A percentile compares a stretch with the other conserved stretches of the same genome.
Evolutionary conservation across 1,284 basidiomycete species (phyloP).

Genomic region (Cutaneotrichosporon sp.): DNA sequence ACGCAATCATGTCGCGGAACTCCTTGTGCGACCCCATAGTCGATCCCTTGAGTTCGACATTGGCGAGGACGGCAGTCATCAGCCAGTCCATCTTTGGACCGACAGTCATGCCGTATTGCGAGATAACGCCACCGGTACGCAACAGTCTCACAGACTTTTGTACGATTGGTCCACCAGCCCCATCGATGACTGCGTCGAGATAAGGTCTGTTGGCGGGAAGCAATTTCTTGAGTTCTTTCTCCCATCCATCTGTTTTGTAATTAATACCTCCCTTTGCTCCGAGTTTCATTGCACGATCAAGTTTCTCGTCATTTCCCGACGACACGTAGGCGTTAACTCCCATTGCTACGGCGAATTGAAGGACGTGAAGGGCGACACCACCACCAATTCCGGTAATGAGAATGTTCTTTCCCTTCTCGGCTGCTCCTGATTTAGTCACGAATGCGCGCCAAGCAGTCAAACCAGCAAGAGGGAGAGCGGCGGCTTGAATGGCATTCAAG

Average conservation of each 20-base stretch:
- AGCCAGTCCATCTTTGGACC: slow-evolving; percentile 27
- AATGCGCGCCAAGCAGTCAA: slow-evolving; percentile 26
- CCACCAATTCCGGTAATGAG: slow-evolving; percentile 27
- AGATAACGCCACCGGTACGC: slow-evolving; percentile 24
- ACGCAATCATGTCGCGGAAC: slow-evolving; percentile 24
- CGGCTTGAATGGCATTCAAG: slow-evolving; percentile 17
- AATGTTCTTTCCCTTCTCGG: slow-evolving; percentile 21
- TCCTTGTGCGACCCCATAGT: slow-evolving; percentile 26
- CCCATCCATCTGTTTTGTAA: slow-evolving; percentile 23
- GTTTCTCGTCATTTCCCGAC: slow-evolving; percentile 18
- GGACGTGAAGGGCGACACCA: slow-evolving; percentile 23
- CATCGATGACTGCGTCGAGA: slow-evolving; percentile 26
- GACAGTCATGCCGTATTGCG: slow-evolving; percentile 28
- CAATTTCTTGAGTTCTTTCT: slow-evolving; percentile 25
- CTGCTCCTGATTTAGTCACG: slow-evolving; percentile 22
- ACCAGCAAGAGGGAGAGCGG: slow-evolving; percentile 22
- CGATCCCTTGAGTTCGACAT: slow-evolving; percentile 22
- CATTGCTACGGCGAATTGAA: slow-evolving; percentile 23
- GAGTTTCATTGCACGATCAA: slow-evolving; percentile 16
- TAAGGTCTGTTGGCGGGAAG: slow-evolving; percentile 24
- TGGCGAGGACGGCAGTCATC: slow-evolving; percentile 26
- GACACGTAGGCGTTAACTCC: slow-evolving; percentile 25
- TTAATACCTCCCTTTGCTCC: slow-evolving; percentile 23
- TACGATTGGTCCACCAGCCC: slow-evolving; percentile 24
- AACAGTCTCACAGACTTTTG: slow-evolving; percentile 18